Conservation (phyloP, 257 asterid species). For the Salvia rosmarinus region DNA sequence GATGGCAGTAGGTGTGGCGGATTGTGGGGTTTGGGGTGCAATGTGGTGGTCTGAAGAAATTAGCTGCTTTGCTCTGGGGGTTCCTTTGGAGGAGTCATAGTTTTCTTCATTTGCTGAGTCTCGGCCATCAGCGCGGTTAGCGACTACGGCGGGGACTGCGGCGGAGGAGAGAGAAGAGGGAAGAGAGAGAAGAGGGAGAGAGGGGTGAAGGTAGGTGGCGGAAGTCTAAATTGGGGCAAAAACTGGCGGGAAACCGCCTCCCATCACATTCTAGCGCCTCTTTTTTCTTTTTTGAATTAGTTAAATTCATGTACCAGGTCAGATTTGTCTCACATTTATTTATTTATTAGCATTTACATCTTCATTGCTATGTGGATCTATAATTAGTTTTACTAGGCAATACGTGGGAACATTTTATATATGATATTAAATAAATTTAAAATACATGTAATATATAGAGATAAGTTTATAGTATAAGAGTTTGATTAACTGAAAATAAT, state of each 20-base stretch:
- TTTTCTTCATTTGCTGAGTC: constrained; percentile 51
- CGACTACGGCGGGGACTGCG: not conserved
- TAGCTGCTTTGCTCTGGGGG: constrained; percentile 39
- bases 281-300: not conserved
- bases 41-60: constrained; percentile 38
- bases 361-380: no score
- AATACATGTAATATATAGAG: no score
- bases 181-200: no score
- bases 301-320: not conserved
- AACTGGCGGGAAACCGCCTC: constrained; percentile 24
- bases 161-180: not conserved
- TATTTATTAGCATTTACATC: no score
- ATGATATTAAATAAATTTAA: no score
- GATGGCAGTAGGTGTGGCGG: constrained; percentile 38
- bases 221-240: not conserved
- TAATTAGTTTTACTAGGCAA: no score
- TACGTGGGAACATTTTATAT: no score
- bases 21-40: constrained; percentile 60
- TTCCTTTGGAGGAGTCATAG: constrained; percentile 35
- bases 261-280: not conserved
- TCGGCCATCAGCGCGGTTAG: constrained; percentile 46
- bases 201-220: not conserved
- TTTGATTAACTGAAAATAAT: no score
- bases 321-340: no score
- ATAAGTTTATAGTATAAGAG: no score